Evolutionary conservation across 257 asterid genomes (phyloP), one percentile per base, ranked within the genome.

Genomic region (Anisodus tanguticus): DNA sequence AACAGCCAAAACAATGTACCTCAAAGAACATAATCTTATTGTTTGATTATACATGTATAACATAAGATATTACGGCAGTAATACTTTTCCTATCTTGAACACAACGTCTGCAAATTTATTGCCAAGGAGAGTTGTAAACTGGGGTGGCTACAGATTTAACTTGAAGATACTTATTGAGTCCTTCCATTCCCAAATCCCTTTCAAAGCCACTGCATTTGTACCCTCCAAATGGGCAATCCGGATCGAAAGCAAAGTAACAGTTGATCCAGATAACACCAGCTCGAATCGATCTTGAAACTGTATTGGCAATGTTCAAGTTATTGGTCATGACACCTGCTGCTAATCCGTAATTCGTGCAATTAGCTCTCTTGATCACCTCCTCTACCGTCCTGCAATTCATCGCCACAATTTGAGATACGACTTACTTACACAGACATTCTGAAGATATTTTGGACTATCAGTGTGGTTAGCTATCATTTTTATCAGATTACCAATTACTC

Each of bases 271-370:
- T 88, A 0, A 89, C 81, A 8, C 99, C 99, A 0, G 97, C 97
- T 0, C 93, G 90, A 4, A 95, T 86, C 15, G 98, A 93, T 87
- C 99, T 89, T 6, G 98, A 89, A 4, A 95, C 92, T 11, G 95
- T 93, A 92, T 95, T 95, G 10, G 97, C 96, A 2, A 83, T 91
- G 94, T 95, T 90, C 86, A 94, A 83, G 83, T 95, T 76, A 54
- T 93, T 92, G 11, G 98, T 93, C 97, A 95, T 91, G 0, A 95
- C 59, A 3, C 99, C 99, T 0, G 98, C 98, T 9, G 99, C 98
- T 11, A 95, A 58, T 80, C 99, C 99, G n/a, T 94, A 95, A 55
- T 86, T 91, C 1, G 92, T 90, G 9, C 87, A 85, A 22, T 95
- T 95, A 0, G 95, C 99, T 58, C 99, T 90, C 91, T 91, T 88